Evolutionary conservation across 2,329 filamentous ascomycete species (phyloP), one percentile per base, ranked within the genome.

Genomic region (Leptodontidium sp.): DNA sequence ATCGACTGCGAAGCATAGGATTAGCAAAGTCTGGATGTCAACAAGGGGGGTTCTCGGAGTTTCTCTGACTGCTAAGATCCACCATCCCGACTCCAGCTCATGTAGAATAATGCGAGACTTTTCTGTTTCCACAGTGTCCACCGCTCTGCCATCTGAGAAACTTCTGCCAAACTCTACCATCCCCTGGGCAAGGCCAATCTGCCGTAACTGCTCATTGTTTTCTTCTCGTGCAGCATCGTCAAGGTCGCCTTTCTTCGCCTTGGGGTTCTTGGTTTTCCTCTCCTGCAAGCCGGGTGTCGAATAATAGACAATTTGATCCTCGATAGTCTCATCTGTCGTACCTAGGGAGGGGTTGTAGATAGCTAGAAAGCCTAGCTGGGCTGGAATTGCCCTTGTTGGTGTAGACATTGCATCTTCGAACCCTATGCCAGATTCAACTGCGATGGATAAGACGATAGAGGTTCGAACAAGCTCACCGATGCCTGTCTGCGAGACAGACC

Each of bases 151-250:
- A 70, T 88, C 86, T 1, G 94, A 92, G 80, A 99, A 99, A 75
- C 90, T 94, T 78, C 90, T 91, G 76, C 93, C 92, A 82, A 99
- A 99, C 78, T 90, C 92, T 68, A 97, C 91, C 91, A 98, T 97
- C 78, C 94, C 96, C 82, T 99, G 96, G 50, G 96, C 96, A 71
- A 99, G 88, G 47, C 96, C 96, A 78, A 99, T 94, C 84, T 98
- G 94, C 72, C 96, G 88, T 76, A 98, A 84, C 75, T 91, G 91
- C 82, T 97, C 92, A 80, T 98, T 96, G 77, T 90, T 88, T 76
- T 94, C 89, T 73, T 93, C 89, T 61, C 87, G 82, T 11, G 76
- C 74, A 35, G 80, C 75, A 50, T 71, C 49, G 75, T 79, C 38
- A 5, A 59, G 21, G 21, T 43, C 75, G 72, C 64, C 77, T 29